Evolutionary conservation across 2,329 filamentous ascomycete genomes (phyloP), one percentile per base, ranked within the genome.

Genomic region (Ophiostoma piceae): DNA sequence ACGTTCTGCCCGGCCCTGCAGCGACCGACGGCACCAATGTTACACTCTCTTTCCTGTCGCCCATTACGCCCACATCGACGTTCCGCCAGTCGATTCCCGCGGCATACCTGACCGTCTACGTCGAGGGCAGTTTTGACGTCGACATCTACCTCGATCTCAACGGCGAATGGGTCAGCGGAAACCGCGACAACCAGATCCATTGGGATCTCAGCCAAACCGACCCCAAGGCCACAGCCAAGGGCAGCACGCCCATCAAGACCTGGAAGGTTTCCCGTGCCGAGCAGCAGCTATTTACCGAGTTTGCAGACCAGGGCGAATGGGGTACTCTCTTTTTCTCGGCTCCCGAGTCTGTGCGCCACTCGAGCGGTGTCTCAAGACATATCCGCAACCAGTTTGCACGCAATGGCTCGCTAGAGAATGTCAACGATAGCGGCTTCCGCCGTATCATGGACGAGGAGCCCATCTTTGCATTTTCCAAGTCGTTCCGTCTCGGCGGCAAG

Each of bases 21-120:
- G 67, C n/a, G 26, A 14, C 22, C n/a, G 64, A 39, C 41, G 19
- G 8, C 9, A 74, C 81, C 26, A 80, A 77, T 57, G 74, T 86
- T 32, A 81, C 77, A 3, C 78, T 86, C 47, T 84, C 83, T 1
- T 85, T 90, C 77, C 81, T 94, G 67, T 94, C 91, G 8, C 91
- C 91, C 3, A 90, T 95, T 67, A 94, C 91, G 0, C 91, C 91
- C 1, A 91, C 90, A 0, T 94, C 91, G 70, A 94, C 91, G 65
- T 82, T 94, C 75, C 85, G 91, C 73, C 91, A 94, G 81, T 88
- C 90, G 19, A 86, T 95, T 41, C 92, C 92, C n/a, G 92, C 92
- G 12, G 88, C 89, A 35, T 96, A 96, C 77, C 76, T 96, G 72
- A 90, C 87, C 6, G 83, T 94, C 57, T 80, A 88, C 75, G 90